Conservation (phyloP, 345 rosid species). For the Cochlearia excelsa region DNA sequence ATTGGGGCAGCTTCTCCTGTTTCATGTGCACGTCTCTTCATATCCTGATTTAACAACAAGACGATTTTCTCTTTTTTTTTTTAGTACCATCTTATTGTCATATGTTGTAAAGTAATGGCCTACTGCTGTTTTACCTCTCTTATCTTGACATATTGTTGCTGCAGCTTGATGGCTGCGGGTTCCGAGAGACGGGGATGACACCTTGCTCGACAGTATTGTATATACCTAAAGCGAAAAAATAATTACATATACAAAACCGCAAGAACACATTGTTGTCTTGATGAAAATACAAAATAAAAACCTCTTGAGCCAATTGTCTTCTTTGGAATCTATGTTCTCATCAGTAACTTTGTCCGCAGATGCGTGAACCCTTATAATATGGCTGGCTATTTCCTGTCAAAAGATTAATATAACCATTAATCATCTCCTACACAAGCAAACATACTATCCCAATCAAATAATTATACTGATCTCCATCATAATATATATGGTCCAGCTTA, state of each 20-base stretch:
- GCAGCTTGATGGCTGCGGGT: conserved; percentile 64
- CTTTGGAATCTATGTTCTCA: conserved; percentile 58
- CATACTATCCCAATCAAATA: not conserved
- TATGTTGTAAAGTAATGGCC: conserved; percentile 1
- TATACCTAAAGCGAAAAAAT: conserved; percentile 47
- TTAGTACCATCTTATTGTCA: conserved; percentile 4
- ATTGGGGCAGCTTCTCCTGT: conserved; percentile 83
- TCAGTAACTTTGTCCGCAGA: conserved; percentile 61
- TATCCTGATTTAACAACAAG: conserved; percentile 47
- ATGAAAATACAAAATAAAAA: conserved; percentile 21
- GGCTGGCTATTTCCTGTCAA: conserved; percentile 83
- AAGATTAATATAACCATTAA: conserved; percentile 20
- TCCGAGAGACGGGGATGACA: conserved; percentile 88
- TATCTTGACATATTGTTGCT: conserved; percentile 76
- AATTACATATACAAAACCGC: conserved; percentile 4
- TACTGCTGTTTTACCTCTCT: conserved; percentile 56
- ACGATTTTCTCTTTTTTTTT: not conserved
- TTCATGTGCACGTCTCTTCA: conserved; percentile 95
- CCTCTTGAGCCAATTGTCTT: conserved; percentile 96
- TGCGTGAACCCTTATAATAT: conserved; percentile 90
- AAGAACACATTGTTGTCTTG: not conserved
- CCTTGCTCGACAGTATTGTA: conserved; percentile 76
- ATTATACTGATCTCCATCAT: too few relatives aligned
- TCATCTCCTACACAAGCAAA: conserved; percentile 6
- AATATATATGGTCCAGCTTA: conserved; percentile 23